These are phyloP conservation scores for Neonothopanus nambi DNA, from an alignment of 1,284 basidiomycete genomes.

Conservation along the genomic window DNA sequence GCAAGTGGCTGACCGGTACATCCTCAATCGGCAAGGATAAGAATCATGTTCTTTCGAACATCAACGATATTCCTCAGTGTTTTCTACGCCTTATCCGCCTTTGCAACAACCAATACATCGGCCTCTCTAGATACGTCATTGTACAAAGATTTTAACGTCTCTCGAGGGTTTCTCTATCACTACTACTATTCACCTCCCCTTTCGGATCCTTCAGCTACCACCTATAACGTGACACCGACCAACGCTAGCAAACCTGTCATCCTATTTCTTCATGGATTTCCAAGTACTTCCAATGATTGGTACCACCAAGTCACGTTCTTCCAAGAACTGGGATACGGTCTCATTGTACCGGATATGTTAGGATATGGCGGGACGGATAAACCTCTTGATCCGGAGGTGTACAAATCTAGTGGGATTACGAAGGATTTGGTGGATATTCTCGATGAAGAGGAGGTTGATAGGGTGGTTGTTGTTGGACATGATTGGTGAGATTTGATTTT, in stretches of 20 bases:
- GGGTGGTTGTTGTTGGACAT: conserved; percentile 44
- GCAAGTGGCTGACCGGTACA: no score
- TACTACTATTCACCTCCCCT: conserved; percentile 34
- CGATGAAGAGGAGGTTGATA: conserved; percentile 37
- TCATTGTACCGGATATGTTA: conserved; percentile 17
- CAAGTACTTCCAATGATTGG: conserved; percentile 45
- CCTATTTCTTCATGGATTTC: conserved; percentile 50
- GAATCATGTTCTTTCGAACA: no score
- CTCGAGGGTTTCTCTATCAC: conserved; percentile 38
- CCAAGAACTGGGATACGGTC: conserved; percentile 10
- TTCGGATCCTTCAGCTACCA: no score
- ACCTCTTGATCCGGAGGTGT: conserved; percentile 3
- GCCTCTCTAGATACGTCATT: conserved; percentile 9
- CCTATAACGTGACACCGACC: no score
- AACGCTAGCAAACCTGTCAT: conserved; percentile 33
- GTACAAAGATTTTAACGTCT: conserved; percentile 34
- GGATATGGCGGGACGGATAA: conserved; percentile 16
- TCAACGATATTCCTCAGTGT: no score
- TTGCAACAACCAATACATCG: no score
- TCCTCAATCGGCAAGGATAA: no score
- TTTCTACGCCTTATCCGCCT: no score
- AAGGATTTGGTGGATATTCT: conserved; percentile 48
- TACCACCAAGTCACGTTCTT: conserved; percentile 35
- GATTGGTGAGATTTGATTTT: conserved; percentile 55
- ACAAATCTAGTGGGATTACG: conserved; percentile 30